These are phyloP conservation scores for Chlorella sp. DNA, from an alignment of 139 green algal species.

Conservation along the genomic window DNA sequence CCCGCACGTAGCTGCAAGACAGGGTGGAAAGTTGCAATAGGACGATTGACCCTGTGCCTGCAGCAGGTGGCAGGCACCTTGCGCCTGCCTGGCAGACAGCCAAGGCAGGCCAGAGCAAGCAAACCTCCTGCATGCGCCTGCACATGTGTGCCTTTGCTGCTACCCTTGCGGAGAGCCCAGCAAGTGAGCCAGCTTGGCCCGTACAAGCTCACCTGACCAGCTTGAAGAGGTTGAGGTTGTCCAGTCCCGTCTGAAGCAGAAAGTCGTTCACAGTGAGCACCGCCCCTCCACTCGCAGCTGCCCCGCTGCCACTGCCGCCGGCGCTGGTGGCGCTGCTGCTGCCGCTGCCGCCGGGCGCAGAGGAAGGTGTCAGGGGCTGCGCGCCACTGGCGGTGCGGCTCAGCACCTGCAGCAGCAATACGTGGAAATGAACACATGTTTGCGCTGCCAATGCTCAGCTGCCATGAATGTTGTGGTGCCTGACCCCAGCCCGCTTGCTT, in stretches of 20 bases:
- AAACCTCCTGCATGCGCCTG: too few relatives aligned
- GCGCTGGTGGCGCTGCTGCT: not conserved
- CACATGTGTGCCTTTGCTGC: not conserved
- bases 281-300: not conserved
- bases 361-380: not conserved
- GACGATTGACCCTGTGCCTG: too few relatives aligned
- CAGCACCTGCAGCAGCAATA: not conserved
- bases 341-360: not conserved
- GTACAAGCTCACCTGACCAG: conserved; percentile 60
- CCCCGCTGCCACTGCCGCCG: not conserved
- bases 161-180: too few relatives aligned
- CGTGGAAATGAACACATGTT: too few relatives aligned
- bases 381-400: conserved; percentile 3
- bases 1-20: conserved; percentile 66
- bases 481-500: too few relatives aligned
- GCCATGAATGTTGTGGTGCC: too few relatives aligned
- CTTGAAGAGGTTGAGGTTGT: conserved; percentile 95
- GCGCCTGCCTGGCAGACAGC: too few relatives aligned
- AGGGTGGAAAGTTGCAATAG: not conserved
- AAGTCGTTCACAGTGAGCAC: conserved; percentile 86
- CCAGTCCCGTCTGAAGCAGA: conserved; percentile 77
- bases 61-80: too few relatives aligned
- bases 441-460: too few relatives aligned
- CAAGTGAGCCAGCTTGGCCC: too few relatives aligned
- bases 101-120: too few relatives aligned